A percentile compares a stretch with the other conserved stretches of the same genome.
These are phyloP conservation scores for Centaurea solstitialis DNA, from an alignment of 129 eudicot species.

Conservation along the genomic window DNA sequence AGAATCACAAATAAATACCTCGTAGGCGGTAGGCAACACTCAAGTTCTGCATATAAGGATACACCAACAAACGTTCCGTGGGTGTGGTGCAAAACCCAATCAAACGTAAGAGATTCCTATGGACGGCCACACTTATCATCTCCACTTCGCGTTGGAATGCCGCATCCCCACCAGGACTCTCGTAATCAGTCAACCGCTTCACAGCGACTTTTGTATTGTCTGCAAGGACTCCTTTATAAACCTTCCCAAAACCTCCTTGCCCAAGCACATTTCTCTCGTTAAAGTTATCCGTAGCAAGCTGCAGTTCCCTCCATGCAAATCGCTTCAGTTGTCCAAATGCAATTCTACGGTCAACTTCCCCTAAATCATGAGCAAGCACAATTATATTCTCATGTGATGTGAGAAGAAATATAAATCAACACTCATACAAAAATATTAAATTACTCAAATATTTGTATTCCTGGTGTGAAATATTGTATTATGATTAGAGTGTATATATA, in stretches of 20 bases:
- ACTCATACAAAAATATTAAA: background rate
- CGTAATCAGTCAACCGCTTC: conserved; percentile 83
- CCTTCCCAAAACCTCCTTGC: conserved; percentile 98
- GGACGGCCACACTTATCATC: conserved; percentile 99
- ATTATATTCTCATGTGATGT: background rate
- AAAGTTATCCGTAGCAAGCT: conserved; percentile 93
- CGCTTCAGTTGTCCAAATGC: conserved; percentile 93
- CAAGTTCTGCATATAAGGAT: conserved; percentile 94
- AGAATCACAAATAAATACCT: conserved; percentile 41
- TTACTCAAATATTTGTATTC: background rate
- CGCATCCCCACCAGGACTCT: conserved; percentile 93
- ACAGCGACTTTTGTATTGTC: conserved; percentile 97
- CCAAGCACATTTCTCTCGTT: conserved; percentile 94
- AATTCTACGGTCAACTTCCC: conserved; percentile 93
- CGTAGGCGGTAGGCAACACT: conserved; percentile 96
- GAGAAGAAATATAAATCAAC: background rate
- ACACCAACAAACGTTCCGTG: conserved; percentile 91
- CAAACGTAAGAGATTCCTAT: conserved; percentile 76
- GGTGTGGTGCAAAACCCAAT: conserved; percentile 98
- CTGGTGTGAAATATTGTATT: background rate
- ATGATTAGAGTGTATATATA: background rate
- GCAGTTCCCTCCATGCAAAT: conserved; percentile 91
- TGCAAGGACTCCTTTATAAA: conserved; percentile 81
- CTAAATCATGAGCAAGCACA: conserved; percentile 36
- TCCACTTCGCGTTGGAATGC: conserved; percentile 98